These are phyloP conservation scores for Acorus calamus DNA, from an alignment of 106 monocot species.

Conservation along the genomic window DNA sequence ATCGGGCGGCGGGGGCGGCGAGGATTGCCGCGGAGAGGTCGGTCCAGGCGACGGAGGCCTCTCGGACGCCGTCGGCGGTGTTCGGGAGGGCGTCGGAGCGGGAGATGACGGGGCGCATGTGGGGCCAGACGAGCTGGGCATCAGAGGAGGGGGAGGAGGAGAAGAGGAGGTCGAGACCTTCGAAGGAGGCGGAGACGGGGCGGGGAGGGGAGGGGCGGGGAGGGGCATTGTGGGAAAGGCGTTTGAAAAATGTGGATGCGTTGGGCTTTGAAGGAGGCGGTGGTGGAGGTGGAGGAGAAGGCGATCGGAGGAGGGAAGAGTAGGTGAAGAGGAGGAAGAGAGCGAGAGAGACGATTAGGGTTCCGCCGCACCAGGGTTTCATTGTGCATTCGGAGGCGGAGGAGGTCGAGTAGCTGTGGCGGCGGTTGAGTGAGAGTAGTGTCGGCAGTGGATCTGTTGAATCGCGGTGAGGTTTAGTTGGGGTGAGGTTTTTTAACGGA, in stretches of 20 bases:
- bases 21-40: slow-evolving; percentile 14
- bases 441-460: no score
- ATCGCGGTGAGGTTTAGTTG: no score
- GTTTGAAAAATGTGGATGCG: slow-evolving; percentile 21
- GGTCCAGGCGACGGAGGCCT: slow-evolving; percentile 44
- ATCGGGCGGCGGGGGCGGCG: slow-evolving; percentile 1
- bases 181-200: slow-evolving; percentile 8
- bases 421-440: no score
- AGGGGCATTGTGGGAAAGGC: slow-evolving; percentile 8
- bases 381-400: no score
- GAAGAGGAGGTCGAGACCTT: slow-evolving; percentile 17
- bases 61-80: slow-evolving; percentile 36
- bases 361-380: slow-evolving; percentile 32
- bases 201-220: no score
- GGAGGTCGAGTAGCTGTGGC: no score
- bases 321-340: slow-evolving; percentile 38
- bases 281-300: background rate
- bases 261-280: slow-evolving; percentile 5
- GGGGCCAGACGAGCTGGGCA: slow-evolving; percentile 4
- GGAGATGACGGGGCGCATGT: slow-evolving; percentile 3
- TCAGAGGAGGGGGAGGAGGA: background rate
- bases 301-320: slow-evolving; percentile 12
- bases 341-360: slow-evolving; percentile 29
- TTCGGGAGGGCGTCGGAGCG: slow-evolving; percentile 54
- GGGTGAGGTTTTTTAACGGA: no score